These are phyloP conservation scores for Petrea volubilis DNA, from an alignment of 257 asterid genomes.

Conservation along the genomic window DNA sequence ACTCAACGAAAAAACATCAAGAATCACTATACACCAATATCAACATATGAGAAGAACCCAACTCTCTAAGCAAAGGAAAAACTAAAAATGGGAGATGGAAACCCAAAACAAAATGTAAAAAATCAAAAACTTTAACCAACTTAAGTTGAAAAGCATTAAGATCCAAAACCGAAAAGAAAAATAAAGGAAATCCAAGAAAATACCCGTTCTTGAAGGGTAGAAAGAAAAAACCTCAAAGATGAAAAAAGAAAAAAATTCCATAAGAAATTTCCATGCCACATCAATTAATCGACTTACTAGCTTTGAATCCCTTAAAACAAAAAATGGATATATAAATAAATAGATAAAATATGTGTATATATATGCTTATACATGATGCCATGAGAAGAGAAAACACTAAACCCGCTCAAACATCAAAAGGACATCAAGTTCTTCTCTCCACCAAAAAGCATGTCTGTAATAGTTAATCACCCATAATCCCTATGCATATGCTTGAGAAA, in stretches of 20 bases:
- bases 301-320: neutral
- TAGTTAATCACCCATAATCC: conserved; percentile 12
- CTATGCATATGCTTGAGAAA: conserved; percentile 23
- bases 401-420: conserved; percentile 74
- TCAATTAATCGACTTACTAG: conserved; percentile 12
- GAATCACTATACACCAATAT: neutral
- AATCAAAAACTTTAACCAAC: conserved; percentile 2
- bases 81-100: neutral
- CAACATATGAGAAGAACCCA: neutral
- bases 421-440: conserved; percentile 68
- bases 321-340: conserved; percentile 10
- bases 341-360: neutral
- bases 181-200: neutral
- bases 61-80: neutral
- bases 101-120: too few relatives aligned
- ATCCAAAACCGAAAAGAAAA: conserved; percentile 10
- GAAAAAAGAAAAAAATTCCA: neutral
- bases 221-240: too few relatives aligned
- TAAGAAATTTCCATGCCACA: neutral
- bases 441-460: conserved; percentile 47
- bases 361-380: conserved; percentile 1
- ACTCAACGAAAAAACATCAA: neutral
- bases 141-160: neutral
- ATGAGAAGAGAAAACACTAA: conserved; percentile 47
- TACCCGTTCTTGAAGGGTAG: neutral